These are phyloP conservation scores for Dioscorea dumetorum DNA, from an alignment of 106 monocot genomes.

Conservation along the genomic window DNA sequence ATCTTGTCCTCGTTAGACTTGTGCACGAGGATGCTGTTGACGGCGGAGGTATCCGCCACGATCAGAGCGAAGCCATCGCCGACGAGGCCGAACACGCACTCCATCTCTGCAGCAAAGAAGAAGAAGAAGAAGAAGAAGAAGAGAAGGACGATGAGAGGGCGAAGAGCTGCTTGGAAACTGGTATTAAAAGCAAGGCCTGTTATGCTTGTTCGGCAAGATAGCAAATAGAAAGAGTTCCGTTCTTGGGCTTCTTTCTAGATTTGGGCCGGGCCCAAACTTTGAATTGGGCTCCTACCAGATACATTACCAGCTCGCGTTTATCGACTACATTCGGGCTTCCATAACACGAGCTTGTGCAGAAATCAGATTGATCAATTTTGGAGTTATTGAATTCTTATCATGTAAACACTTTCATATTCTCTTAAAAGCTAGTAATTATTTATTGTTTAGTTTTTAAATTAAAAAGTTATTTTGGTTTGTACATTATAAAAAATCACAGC, in stretches of 20 bases:
- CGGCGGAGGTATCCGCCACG: slow-evolving; percentile 59
- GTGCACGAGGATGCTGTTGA: slow-evolving; percentile 81
- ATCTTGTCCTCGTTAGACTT: slow-evolving; percentile 90
- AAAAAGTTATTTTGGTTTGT: too few species aligned
- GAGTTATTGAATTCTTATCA: too few species aligned
- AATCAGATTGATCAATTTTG: too few species aligned
- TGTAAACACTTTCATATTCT: too few species aligned
- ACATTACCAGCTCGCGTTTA: neutral
- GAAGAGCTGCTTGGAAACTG: neutral
- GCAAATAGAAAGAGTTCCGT: too few species aligned
- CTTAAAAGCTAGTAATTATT: too few species aligned
- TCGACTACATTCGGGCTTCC: too few species aligned
- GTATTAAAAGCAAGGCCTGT: neutral
- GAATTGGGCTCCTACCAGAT: too few species aligned
- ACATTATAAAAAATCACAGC: too few species aligned
- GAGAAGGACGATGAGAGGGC: neutral
- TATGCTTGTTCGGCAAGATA: neutral
- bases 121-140: neutral
- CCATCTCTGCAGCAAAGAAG: slow-evolving; percentile 27
- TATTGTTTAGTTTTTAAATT: too few species aligned
- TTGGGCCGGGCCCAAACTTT: neutral
- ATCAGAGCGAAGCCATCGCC: slow-evolving; percentile 47
- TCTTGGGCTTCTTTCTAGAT: neutral
- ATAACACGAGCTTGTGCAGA: neutral
- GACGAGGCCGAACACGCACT: slow-evolving; percentile 84